phyloP scores from a whole-genome alignment of 345 rosid genomes.

The Lumnitzera racemosa region DNA sequence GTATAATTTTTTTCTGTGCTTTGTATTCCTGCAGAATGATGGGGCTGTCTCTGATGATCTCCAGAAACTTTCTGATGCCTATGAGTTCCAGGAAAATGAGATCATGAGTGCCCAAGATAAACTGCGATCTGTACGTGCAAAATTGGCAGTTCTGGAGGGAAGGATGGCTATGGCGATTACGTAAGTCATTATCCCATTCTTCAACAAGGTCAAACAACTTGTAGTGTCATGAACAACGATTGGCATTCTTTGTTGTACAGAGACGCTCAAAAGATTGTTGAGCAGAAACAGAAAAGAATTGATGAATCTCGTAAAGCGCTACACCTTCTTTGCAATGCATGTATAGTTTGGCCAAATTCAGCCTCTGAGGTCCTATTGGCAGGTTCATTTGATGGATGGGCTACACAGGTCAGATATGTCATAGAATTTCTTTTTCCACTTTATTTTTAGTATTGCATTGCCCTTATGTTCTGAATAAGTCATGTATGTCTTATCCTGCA shows the following conservation, averaged over 20 bases:
- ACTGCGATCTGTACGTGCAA: constrained; percentile 76
- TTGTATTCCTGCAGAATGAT: constrained; percentile 22
- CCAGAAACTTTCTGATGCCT: constrained; percentile 61
- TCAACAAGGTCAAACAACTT: constrained; percentile 3
- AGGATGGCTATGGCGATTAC: constrained; percentile 74
- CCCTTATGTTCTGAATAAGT: no score
- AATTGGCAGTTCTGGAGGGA: constrained; percentile 78
- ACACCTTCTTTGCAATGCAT: constrained; percentile 52
- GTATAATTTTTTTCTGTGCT: constrained; percentile 6
- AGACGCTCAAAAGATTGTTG: constrained; percentile 58
- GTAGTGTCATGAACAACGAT: constrained; percentile 4
- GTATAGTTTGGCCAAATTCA: constrained; percentile 77
- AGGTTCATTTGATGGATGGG: constrained; percentile 96
- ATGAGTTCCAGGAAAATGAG: constrained; percentile 83
- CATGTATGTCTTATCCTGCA: no score
- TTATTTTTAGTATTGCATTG: no score
- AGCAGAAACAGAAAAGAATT: constrained; percentile 65
- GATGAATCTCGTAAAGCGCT: constrained; percentile 61
- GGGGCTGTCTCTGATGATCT: constrained; percentile 27
- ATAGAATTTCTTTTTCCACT: no score
- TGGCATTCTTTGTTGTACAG: constrained; percentile 23
- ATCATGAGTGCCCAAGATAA: constrained; percentile 56
- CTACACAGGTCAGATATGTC: constrained; percentile 53
- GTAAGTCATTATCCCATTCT: constrained; percentile 27
- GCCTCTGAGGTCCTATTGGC: constrained; percentile 77